Percentiles rank a stretch among this genome's conserved stretches.
These are phyloP conservation scores for Tylopilus subfusipes DNA, from an alignment of 768 basidiomycete genomes.

Conservation along the genomic window DNA sequence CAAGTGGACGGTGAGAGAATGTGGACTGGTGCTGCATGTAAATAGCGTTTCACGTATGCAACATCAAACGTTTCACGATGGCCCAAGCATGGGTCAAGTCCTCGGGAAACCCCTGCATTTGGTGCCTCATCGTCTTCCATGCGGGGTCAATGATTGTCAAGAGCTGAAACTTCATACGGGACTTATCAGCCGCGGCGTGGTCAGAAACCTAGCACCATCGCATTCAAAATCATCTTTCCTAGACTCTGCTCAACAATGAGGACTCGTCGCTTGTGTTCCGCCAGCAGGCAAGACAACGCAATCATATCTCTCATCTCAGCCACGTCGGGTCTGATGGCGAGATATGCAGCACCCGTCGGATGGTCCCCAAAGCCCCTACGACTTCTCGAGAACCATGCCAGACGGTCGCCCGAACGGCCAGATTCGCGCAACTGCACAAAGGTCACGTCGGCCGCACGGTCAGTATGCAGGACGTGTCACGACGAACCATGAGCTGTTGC, in stretches of 20 bases:
- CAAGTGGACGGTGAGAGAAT: too few species aligned
- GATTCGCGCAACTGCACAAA: constrained; percentile 11
- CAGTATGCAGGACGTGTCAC: neutral
- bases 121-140: neutral
- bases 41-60: neutral
- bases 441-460: neutral
- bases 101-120: neutral
- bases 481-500: constrained; percentile 16
- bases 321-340: constrained; percentile 14
- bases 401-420: neutral
- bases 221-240: neutral
- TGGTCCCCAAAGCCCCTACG: neutral
- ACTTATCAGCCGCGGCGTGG: neutral
- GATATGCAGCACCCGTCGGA: neutral
- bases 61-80: neutral
- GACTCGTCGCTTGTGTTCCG: constrained; percentile 9
- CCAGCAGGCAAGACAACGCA: constrained; percentile 22
- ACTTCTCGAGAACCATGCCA: constrained; percentile 16
- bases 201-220: neutral
- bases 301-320: constrained; percentile 11
- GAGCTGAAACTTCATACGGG: neutral
- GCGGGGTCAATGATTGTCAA: neutral
- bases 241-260: neutral
- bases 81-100: too few species aligned
- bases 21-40: neutral